Conservation (phyloP, 805 yeast genomes). For the Lipomyces anomalus region DNA sequence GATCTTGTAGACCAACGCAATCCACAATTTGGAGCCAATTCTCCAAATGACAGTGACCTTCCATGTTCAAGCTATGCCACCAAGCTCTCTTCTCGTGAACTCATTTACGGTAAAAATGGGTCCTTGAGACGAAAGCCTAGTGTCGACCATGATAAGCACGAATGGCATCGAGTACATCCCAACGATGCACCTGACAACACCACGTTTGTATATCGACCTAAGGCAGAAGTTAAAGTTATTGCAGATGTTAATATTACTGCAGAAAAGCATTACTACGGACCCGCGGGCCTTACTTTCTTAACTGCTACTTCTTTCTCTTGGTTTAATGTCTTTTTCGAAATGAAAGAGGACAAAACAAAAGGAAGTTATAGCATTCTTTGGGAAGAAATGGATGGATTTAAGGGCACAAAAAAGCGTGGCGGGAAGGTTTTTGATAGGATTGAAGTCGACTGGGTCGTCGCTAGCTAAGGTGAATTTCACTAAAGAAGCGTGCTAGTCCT, state of each 20-base stretch:
- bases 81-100: neutral
- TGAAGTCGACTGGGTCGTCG: constrained; percentile 37
- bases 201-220: constrained; percentile 7
- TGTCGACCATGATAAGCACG: neutral
- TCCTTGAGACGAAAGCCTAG: neutral
- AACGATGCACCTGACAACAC: neutral
- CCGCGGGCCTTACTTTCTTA: constrained; percentile 20
- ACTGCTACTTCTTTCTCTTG: constrained; percentile 35
- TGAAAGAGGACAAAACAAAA: constrained; percentile 24
- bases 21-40: neutral
- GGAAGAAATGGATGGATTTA: constrained; percentile 61
- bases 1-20: constrained; percentile 8
- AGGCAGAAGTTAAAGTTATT: constrained; percentile 14
- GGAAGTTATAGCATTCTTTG: constrained; percentile 34
- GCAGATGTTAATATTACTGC: constrained; percentile 25
- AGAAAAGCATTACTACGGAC: constrained; percentile 20
- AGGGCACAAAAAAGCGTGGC: constrained; percentile 56
- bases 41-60: neutral
- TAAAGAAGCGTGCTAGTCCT: no score
- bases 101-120: neutral
- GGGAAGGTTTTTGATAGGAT: constrained; percentile 47
- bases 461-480: no score
- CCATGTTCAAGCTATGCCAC: neutral
- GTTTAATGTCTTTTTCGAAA: constrained; percentile 44
- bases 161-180: neutral